Percentiles rank a stretch among this genome's conserved stretches.
phyloP scores from a whole-genome alignment of 805 yeast species.

The Priceomyces medius region DNA sequence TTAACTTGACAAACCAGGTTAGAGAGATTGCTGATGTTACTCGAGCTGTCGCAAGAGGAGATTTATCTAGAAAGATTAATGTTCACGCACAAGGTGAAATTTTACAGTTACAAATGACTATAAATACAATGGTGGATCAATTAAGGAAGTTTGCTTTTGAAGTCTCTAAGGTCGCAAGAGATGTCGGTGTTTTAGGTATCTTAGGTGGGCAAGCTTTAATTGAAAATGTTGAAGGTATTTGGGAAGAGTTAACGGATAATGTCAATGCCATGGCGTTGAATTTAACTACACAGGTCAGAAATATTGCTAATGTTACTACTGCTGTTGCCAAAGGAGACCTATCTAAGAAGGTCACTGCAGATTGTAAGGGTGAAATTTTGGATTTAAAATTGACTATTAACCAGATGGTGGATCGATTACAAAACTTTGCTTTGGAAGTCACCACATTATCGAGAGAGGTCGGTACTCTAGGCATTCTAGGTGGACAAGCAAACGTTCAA shows the following conservation, averaged over 20 bases:
- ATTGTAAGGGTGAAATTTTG: slow-evolving; percentile 65
- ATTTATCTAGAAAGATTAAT: slow-evolving; percentile 75
- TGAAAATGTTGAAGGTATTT: slow-evolving; percentile 77
- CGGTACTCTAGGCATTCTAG: slow-evolving; percentile 47
- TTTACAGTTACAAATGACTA: slow-evolving; percentile 78
- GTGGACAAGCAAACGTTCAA: slow-evolving; percentile 52
- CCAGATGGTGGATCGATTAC: slow-evolving; percentile 53
- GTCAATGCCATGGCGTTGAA: slow-evolving; percentile 89
- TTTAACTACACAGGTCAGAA: slow-evolving; percentile 83
- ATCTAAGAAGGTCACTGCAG: slow-evolving; percentile 81
- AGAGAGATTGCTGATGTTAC: slow-evolving; percentile 89
- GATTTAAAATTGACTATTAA: slow-evolving; percentile 48
- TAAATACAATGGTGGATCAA: slow-evolving; percentile 87
- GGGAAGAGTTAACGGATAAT: slow-evolving; percentile 85
- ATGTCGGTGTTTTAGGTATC: slow-evolving; percentile 86
- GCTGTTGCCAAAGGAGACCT: slow-evolving; percentile 85
- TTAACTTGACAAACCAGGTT: slow-evolving; percentile 66
- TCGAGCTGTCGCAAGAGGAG: slow-evolving; percentile 85
- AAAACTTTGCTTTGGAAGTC: slow-evolving; percentile 46
- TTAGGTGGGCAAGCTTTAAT: slow-evolving; percentile 86
- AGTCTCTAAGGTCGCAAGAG: slow-evolving; percentile 83
- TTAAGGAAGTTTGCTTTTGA: slow-evolving; percentile 80
- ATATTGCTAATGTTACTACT: slow-evolving; percentile 83
- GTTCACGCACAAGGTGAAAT: slow-evolving; percentile 93
- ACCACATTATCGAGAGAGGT: slow-evolving; percentile 48